Conservation (phyloP, 768 basidiomycete species). For the Antrodiella citrinella region DNA sequence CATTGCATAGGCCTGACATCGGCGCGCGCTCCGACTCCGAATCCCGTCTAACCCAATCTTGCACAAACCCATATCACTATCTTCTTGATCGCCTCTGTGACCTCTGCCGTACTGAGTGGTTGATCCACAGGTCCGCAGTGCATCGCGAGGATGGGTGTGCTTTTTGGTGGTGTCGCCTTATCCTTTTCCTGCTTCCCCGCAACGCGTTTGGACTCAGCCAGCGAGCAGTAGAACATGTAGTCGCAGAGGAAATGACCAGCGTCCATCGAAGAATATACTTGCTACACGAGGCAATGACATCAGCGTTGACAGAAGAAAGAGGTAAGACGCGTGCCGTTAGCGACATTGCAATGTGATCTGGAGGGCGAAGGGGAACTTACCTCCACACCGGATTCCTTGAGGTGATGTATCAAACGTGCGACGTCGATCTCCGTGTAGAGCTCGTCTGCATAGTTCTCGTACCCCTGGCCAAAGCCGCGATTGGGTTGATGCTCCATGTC, state of each 20-base stretch:
- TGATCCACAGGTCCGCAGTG: constrained; percentile 65
- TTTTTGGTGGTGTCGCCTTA: constrained; percentile 18
- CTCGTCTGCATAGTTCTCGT: constrained; percentile 48
- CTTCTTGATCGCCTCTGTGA: constrained; percentile 55
- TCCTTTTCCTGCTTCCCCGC: constrained; percentile 18
- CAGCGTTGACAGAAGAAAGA: neutral
- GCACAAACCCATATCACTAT: constrained; percentile 54
- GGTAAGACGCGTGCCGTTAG: neutral
- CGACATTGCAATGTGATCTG: neutral
- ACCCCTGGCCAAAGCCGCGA: constrained; percentile 30
- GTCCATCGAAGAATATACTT: constrained; percentile 67
- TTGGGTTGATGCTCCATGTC: constrained; percentile 13
- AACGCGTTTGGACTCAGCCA: constrained; percentile 54
- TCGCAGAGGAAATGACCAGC: constrained; percentile 73
- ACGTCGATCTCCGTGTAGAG: constrained; percentile 55
- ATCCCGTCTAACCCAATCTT: constrained; percentile 1
- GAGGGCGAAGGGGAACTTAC: constrained; percentile 22
- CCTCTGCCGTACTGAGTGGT: constrained; percentile 56
- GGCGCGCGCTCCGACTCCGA: neutral
- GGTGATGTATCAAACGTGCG: constrained; percentile 44
- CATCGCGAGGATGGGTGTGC: constrained; percentile 50
- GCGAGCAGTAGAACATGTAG: constrained; percentile 69
- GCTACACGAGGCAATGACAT: constrained; percentile 27
- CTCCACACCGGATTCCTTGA: constrained; percentile 43
- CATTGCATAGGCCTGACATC: too few species aligned